phyloP scores from a whole-genome alignment of 2,329 filamentous ascomycete genomes.

The Diaporthe longicolla region DNA sequence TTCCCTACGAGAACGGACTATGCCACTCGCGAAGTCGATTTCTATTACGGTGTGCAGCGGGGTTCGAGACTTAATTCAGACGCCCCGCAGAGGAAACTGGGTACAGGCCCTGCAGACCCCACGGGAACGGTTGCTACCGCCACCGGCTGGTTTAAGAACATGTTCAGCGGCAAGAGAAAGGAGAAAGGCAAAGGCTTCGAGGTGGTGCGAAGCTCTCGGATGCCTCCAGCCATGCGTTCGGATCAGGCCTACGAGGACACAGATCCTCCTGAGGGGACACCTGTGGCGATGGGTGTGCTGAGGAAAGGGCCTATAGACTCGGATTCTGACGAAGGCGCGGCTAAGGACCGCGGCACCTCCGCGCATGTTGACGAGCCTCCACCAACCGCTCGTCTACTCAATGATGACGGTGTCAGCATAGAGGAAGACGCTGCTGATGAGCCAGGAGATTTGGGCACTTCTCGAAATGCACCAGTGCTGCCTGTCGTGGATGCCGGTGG shows the following conservation, averaged over 20 bases:
- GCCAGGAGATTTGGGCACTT: constrained; percentile 56
- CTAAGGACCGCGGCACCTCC: constrained; percentile 50
- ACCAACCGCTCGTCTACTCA: constrained; percentile 56
- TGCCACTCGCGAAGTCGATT: constrained; percentile 93
- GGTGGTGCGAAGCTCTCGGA: constrained; percentile 90
- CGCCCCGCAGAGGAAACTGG: constrained; percentile 84
- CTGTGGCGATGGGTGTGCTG: constrained; percentile 73
- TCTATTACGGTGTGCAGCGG: constrained; percentile 89
- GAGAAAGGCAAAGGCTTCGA: constrained; percentile 98
- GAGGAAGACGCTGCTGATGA: constrained; percentile 61
- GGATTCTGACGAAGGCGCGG: constrained; percentile 67
- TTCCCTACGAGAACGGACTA: constrained; percentile 82
- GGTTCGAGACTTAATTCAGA: constrained; percentile 89
- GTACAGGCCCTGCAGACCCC: constrained; percentile 94
- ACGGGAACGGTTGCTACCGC: constrained; percentile 92
- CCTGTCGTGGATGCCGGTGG: constrained; percentile 72
- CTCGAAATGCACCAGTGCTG: constrained; percentile 68
- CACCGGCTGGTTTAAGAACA: constrained; percentile 86
- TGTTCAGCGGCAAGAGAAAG: constrained; percentile 89
- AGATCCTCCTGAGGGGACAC: constrained; percentile 76
- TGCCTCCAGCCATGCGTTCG: constrained; percentile 81
- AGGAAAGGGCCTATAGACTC: constrained; percentile 75
- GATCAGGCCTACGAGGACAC: constrained; percentile 73
- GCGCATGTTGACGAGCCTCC: constrained; percentile 51
- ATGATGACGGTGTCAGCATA: constrained; percentile 61